Base-by-base conservation (phyloP, 208 protist genomes). In the Trypanosoma boissoni region DNA sequence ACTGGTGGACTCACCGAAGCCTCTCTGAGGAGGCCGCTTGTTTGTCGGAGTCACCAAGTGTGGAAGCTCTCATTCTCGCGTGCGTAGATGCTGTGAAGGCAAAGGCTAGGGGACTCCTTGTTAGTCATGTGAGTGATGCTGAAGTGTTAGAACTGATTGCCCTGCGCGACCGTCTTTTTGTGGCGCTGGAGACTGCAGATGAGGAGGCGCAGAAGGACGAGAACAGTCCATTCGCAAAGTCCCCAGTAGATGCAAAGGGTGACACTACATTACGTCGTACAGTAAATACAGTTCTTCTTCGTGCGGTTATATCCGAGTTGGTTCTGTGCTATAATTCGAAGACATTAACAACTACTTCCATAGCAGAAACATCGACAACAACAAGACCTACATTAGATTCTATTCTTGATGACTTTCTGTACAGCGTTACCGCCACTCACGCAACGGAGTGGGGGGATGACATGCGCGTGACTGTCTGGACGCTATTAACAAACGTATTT, bases 1-100 rank as follows among this genome's bases (percentile, higher is more conserved):
- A 63, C 44, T 89, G 82, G 82, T 89, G 82, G 82, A 76, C 78
- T 54, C 82, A 89, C 49, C 24, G 56, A 43, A 66, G 48, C 26
- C 59, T 89, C 21, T 43, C 52, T 10, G 68, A 81, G 3, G 82
- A 83, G 26, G 78, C 69, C 2, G 65, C 68, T 16, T 56, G 54
- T 46, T 68, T 29, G 49, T 52, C 24, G 18, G 16, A 42, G 50
- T 73, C 50, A 28, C 50, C 52, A n/a, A 71, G 44, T 10, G 53
- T 61, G 0, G 61, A 68, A n/a, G 24, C 26, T 24, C 24, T 37
- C 6, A 65, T 65, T 43, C 4, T 28, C 20, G 46, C 65, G 3
- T 54, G 28, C 24, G 37, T 56, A 7, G 41, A 61, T 16, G 24
- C 46, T 20, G 20, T 61, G 2, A 72, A 54, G 36, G 49, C 18